These are phyloP conservation scores for Pseudocercospora crystallina DNA, from an alignment of 2,329 filamentous ascomycete genomes.

Conservation along the genomic window DNA sequence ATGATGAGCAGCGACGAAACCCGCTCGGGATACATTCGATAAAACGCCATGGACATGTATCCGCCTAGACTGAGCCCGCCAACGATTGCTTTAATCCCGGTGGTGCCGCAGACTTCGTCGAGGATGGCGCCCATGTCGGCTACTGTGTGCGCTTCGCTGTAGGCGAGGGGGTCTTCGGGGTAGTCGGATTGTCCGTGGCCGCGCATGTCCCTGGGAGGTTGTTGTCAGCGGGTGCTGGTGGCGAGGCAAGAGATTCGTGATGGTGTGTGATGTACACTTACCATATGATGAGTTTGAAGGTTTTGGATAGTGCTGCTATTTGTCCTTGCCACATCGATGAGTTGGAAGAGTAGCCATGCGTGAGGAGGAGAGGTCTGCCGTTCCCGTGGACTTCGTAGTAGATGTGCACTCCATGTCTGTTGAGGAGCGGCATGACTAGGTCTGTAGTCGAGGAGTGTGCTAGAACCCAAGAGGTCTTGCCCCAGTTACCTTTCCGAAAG, in stretches of 20 bases:
- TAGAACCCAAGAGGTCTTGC: no score
- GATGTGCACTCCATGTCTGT: conserved; percentile 21
- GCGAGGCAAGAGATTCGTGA: no score
- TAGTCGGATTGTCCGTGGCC: conserved; percentile 29
- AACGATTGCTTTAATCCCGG: conserved; percentile 22
- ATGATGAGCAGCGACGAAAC: conserved; percentile 30
- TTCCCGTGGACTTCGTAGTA: conserved; percentile 29
- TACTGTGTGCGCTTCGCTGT: conserved; percentile 30
- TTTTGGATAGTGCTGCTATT: conserved; percentile 19
- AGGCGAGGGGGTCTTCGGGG: conserved; percentile 21
- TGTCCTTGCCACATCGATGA: conserved; percentile 32
- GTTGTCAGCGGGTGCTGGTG: no score
- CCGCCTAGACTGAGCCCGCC: conserved; percentile 31
- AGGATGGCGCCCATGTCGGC: conserved; percentile 30
- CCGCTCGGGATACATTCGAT: conserved; percentile 23
- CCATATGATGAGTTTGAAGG: conserved; percentile 28
- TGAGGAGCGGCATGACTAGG: conserved; percentile 14
- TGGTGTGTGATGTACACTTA: background rate
- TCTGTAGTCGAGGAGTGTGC: no score
- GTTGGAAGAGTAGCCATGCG: conserved; percentile 32
- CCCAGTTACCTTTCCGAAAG: no score
- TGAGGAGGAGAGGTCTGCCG: conserved; percentile 24
- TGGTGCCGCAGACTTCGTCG: conserved; percentile 19
- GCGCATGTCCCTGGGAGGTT: conserved; percentile 24
- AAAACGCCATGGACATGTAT: conserved; percentile 32